These are phyloP conservation scores for Pezicula neosporulosa DNA, from an alignment of 2,329 filamentous ascomycete species.

Conservation along the genomic window DNA sequence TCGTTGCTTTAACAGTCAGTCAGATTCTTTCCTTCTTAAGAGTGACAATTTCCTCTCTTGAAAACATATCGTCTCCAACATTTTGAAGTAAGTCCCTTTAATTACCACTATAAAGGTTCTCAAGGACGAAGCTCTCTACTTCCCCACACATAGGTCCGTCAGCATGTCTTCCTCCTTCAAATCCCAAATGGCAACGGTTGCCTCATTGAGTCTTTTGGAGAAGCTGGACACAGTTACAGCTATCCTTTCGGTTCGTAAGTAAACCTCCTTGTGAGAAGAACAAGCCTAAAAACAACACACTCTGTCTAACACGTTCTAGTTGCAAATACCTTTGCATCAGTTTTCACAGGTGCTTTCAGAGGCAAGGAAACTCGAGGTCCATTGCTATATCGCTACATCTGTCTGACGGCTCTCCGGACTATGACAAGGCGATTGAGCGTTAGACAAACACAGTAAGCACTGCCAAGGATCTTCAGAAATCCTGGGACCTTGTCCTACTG, in stretches of 20 bases:
- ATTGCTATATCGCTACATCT: slow-evolving; percentile 16
- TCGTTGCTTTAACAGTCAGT: no score
- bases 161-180: slow-evolving; percentile 14
- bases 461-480: background rate
- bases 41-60: no score
- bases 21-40: no score
- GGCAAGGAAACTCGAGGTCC: slow-evolving; percentile 8
- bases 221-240: slow-evolving; percentile 18
- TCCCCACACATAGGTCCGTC: no score
- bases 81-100: background rate
- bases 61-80: no score
- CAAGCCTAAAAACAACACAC: background rate
- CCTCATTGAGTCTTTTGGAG: slow-evolving; percentile 13
- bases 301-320: slow-evolving; percentile 6
- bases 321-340: slow-evolving; percentile 9
- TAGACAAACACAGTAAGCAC: slow-evolving; percentile 19
- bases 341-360: slow-evolving; percentile 15
- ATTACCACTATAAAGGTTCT: background rate
- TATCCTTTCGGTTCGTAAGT: slow-evolving; percentile 13
- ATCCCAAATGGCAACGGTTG: slow-evolving; percentile 13
- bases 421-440: slow-evolving; percentile 9
- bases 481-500: background rate
- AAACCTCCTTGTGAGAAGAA: background rate
- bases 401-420: slow-evolving; percentile 13
- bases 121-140: background rate